A percentile compares a stretch with the other conserved stretches of the same genome.
These are phyloP conservation scores for Entonaema liquescens DNA, from an alignment of 495 filamentous ascomycete species.

Conservation along the genomic window DNA sequence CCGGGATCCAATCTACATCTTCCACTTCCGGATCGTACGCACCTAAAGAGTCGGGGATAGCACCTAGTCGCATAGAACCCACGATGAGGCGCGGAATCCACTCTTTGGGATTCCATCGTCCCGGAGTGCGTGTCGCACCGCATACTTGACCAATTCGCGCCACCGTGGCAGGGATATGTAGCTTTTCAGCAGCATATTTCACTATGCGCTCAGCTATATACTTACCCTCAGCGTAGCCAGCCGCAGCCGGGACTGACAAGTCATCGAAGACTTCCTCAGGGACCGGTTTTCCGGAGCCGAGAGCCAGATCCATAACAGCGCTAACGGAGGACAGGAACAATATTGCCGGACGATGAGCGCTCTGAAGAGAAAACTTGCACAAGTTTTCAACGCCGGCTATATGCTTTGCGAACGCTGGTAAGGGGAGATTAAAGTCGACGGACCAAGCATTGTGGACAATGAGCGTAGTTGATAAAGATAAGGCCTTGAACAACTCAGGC, in stretches of 20 bases:
- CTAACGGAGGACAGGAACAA: not conserved
- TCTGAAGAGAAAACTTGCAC: not conserved
- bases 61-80: not conserved
- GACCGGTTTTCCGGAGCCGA: not conserved
- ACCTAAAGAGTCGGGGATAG: not conserved
- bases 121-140: not conserved
- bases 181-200: not conserved
- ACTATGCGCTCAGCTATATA: not conserved
- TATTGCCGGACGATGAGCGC: not conserved
- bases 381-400: not conserved
- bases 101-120: not conserved
- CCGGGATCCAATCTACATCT: not conserved
- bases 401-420: slow-evolving; percentile 61
- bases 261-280: not conserved
- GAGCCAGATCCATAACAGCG: not conserved
- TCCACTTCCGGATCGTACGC: not conserved
- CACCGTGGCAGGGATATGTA: not conserved
- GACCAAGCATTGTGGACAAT: slow-evolving; percentile 69
- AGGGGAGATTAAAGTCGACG: slow-evolving; percentile 65
- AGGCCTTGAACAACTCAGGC: slow-evolving; percentile 34
- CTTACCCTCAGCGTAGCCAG: not conserved
- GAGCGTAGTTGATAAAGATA: slow-evolving; percentile 41
- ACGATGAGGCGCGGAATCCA: not conserved
- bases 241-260: not conserved
- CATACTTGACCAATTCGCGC: not conserved